phyloP scores from a whole-genome alignment of 164 flowering plant species.

The Echeveria elegans region DNA sequence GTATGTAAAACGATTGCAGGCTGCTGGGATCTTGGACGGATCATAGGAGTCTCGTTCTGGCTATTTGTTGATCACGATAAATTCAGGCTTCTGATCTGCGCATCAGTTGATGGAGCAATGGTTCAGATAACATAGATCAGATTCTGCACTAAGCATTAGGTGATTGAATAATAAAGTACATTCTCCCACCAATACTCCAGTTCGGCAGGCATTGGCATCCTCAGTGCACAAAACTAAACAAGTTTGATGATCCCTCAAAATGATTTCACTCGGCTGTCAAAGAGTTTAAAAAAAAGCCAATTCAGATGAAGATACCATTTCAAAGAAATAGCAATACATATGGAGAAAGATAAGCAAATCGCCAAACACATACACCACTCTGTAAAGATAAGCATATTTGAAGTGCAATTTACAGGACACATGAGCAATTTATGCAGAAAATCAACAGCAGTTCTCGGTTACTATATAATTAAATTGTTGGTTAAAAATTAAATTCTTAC shows the following conservation, averaged over 20 bases:
- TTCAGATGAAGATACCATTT: neutral
- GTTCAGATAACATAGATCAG: neutral
- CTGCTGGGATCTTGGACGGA: constrained; percentile 43
- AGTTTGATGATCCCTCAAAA: too few relatives aligned
- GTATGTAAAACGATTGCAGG: constrained; percentile 80
- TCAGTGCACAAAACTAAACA: constrained; percentile 76
- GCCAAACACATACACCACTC: too few relatives aligned
- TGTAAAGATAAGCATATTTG: neutral
- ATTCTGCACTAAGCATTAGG: neutral
- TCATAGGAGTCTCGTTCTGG: constrained; percentile 78
- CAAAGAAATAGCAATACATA: neutral
- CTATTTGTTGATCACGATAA: constrained; percentile 65
- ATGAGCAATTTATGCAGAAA: neutral
- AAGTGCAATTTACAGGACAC: neutral
- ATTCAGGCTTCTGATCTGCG: constrained; percentile 64
- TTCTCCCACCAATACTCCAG: constrained; percentile 92
- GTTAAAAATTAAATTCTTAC: constrained; percentile 44
- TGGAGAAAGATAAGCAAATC: too few relatives aligned
- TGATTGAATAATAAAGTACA: constrained; percentile 18
- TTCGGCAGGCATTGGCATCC: constrained; percentile 76
- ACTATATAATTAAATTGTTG: neutral
- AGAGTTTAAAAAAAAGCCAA: too few relatives aligned
- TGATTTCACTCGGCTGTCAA: too few relatives aligned
- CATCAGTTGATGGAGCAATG: constrained; percentile 8
- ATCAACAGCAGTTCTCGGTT: neutral